Conservation (phyloP, 768 basidiomycete species). For the Porphyrellus cyaneotinctus region DNA sequence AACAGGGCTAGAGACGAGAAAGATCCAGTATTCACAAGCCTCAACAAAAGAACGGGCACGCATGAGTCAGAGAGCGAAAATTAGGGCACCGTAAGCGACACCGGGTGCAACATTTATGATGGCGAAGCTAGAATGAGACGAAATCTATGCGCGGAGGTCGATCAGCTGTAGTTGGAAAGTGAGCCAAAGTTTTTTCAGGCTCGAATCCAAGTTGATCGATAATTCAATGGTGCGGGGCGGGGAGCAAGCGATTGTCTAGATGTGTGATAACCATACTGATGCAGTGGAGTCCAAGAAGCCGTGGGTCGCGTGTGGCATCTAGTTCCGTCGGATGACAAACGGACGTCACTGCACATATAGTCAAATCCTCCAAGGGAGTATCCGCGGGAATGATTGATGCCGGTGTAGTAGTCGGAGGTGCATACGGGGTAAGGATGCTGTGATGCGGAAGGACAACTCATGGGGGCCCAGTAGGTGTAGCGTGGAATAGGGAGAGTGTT, state of each 20-base stretch:
- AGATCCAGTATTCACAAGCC: slow-evolving; percentile 36
- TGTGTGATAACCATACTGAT: slow-evolving; percentile 39
- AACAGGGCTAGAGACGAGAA: slow-evolving; percentile 22
- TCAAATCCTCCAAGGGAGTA: slow-evolving; percentile 59
- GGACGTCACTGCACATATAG: slow-evolving; percentile 45
- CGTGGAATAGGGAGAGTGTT: slow-evolving; percentile 13
- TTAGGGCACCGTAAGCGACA: slow-evolving; percentile 34
- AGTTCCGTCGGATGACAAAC: slow-evolving; percentile 41
- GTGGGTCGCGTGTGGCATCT: slow-evolving; percentile 35
- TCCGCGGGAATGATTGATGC: slow-evolving; percentile 51
- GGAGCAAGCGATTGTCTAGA: slow-evolving; percentile 43
- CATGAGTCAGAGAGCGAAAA: slow-evolving; percentile 38
- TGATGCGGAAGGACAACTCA: slow-evolving; percentile 35
- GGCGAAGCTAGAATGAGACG: slow-evolving; percentile 20
- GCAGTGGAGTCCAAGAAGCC: slow-evolving; percentile 41
- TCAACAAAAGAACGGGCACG: slow-evolving; percentile 31
- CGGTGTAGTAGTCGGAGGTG: slow-evolving; percentile 45
- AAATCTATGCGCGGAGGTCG: slow-evolving; percentile 26
- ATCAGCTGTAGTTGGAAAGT: slow-evolving; percentile 3
- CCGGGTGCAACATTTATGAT: slow-evolving; percentile 31
- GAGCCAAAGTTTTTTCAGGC: slow-evolving; percentile 32
- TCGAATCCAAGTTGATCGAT: slow-evolving; percentile 50
- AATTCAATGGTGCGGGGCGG: slow-evolving; percentile 39
- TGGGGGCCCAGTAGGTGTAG: slow-evolving; percentile 22
- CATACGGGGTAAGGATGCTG: slow-evolving; percentile 58